Conservation (phyloP, 805 yeast genomes). For the Candida maltosa region DNA sequence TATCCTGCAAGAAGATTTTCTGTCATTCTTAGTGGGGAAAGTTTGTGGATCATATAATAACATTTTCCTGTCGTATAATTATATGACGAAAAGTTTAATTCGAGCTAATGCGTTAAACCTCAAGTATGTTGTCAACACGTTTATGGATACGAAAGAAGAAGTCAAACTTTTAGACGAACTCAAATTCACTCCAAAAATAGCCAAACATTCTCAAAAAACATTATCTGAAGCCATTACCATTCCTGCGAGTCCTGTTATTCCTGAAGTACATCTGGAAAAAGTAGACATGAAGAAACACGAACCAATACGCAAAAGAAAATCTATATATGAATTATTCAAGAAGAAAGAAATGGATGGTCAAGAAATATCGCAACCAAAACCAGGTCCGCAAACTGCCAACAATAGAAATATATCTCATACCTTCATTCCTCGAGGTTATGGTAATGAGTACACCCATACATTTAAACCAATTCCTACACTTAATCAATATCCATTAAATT, state of each 20-base stretch:
- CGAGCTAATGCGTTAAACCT: conserved; percentile 13
- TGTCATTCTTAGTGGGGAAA: conserved; percentile 16
- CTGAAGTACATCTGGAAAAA: background rate
- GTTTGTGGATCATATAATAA: conserved; percentile 17
- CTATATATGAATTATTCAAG: conserved; percentile 2
- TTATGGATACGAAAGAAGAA: background rate
- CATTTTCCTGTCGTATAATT: conserved; percentile 20
- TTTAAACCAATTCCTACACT: conserved; percentile 24
- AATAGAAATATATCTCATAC: conserved; percentile 9
- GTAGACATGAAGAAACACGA: background rate
- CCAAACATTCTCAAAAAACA: background rate
- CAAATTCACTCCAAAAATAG: background rate
- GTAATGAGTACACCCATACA: conserved; percentile 16
- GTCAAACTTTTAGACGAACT: conserved; percentile 1
- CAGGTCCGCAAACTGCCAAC: background rate
- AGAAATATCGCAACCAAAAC: background rate
- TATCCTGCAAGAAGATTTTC: conserved; percentile 14
- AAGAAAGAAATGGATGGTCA: background rate
- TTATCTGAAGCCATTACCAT: conserved; percentile 1
- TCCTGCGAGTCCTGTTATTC: background rate
- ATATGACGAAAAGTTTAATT: conserved; percentile 18
- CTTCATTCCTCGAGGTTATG: conserved; percentile 22
- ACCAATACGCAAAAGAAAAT: background rate
- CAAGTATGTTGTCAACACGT: conserved; percentile 5
- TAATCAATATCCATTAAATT: too few species aligned